Percentiles rank a stretch among this genome's conserved stretches.
Evolutionary conservation across 805 yeast species (phyloP).

Genomic region (Ogataea allantospora): DNA sequence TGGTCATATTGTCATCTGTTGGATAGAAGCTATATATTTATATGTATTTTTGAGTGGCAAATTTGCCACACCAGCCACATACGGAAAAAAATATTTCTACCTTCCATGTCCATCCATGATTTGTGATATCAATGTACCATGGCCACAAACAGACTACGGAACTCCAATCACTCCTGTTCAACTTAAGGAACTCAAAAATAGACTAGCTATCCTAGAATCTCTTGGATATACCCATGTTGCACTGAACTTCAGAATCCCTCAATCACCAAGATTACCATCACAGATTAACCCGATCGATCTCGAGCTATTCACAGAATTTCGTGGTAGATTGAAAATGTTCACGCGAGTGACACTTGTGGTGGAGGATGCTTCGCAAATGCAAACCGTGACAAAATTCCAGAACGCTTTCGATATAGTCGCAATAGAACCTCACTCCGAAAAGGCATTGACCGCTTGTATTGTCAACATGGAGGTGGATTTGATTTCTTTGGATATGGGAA

Average conservation of each 20-base stretch:
- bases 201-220: slow-evolving; percentile 51
- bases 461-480: slow-evolving; percentile 78
- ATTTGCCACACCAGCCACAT: slow-evolving; percentile 16
- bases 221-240: slow-evolving; percentile 79
- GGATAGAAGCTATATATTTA: background rate
- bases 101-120: slow-evolving; percentile 35
- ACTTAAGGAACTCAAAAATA: slow-evolving; percentile 44
- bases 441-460: slow-evolving; percentile 71
- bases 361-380: slow-evolving; percentile 76
- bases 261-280: slow-evolving; percentile 51
- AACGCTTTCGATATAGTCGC: slow-evolving; percentile 74
- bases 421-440: slow-evolving; percentile 76
- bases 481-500: slow-evolving; percentile 65
- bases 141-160: slow-evolving; percentile 59
- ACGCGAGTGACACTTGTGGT: slow-evolving; percentile 74
- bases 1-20: slow-evolving; percentile 10
- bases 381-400: slow-evolving; percentile 47
- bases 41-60: slow-evolving; percentile 9
- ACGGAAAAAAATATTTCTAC: slow-evolving; percentile 2
- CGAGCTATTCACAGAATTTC: slow-evolving; percentile 34
- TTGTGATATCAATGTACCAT: slow-evolving; percentile 69
- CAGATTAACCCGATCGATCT: slow-evolving; percentile 46
- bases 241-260: slow-evolving; percentile 52
- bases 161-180: slow-evolving; percentile 42
- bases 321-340: slow-evolving; percentile 45